Evolutionary conservation across 83 land plant genomes (phyloP).

Genomic region (Diphasiastrum complanatum): DNA sequence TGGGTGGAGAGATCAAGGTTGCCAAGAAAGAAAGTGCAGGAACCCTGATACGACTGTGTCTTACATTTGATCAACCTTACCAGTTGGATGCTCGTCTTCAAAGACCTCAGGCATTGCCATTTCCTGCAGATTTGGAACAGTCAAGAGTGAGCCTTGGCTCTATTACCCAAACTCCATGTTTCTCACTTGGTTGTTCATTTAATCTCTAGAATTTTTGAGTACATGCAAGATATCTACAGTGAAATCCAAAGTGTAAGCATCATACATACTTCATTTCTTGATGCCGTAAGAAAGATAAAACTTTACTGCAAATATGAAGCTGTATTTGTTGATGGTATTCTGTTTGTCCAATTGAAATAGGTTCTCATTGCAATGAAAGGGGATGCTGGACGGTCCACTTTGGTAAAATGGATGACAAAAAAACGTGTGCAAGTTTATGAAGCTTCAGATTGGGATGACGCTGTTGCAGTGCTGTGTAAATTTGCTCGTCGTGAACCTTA

Average conservation of each 20-base stretch:
- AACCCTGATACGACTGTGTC: conserved; percentile 41
- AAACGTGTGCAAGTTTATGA: conserved; percentile 38
- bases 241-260: no score
- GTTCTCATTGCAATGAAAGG: conserved; percentile 67
- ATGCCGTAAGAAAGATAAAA: no score
- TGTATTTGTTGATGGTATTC: background rate
- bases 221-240: no score
- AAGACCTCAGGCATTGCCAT: background rate
- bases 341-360: conserved; percentile 21
- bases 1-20: conserved; percentile 65
- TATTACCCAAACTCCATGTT: no score
- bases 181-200: no score
- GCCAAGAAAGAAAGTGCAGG: conserved; percentile 48
- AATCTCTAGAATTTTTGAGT: no score
- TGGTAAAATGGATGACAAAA: conserved; percentile 43
- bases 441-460: conserved; percentile 59
- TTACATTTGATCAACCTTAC: conserved; percentile 34
- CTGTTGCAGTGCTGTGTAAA: conserved; percentile 30
- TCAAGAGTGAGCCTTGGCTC: conserved; percentile 9
- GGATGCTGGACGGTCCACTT: conserved; percentile 28
- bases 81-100: conserved; percentile 12
- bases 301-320: background rate
- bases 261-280: no score
- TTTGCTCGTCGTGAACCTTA: conserved; percentile 4
- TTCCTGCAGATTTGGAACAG: conserved; percentile 20